Percentiles rank a stretch among this genome's conserved stretches.
These are phyloP conservation scores for Goffeauzyma gilvescens DNA, from an alignment of 768 basidiomycete genomes.

Conservation along the genomic window DNA sequence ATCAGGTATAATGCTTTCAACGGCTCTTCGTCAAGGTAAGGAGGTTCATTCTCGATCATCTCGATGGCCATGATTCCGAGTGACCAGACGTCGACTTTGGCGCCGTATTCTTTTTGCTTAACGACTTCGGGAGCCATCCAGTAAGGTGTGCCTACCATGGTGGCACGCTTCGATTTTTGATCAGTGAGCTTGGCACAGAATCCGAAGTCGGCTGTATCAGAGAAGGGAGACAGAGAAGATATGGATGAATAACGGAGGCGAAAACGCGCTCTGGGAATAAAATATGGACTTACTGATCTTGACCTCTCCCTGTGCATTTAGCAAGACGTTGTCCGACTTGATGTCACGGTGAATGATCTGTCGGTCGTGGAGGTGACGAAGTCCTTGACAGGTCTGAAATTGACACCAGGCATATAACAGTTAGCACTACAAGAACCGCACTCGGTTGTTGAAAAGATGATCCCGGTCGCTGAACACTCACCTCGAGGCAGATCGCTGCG, in stretches of 20 bases:
- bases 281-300: conserved; percentile 67
- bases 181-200: conserved; percentile 92
- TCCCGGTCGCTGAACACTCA: too few relatives aligned
- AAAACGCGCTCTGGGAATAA: neutral
- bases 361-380: conserved; percentile 80
- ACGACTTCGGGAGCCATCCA: conserved; percentile 99
- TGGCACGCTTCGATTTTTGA: conserved; percentile 89
- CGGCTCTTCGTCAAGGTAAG: conserved; percentile 89
- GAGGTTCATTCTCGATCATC: conserved; percentile 97
- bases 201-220: conserved; percentile 68
- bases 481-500: conserved; percentile 75
- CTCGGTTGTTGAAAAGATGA: neutral
- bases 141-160: conserved; percentile 96
- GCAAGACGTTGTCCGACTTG: conserved; percentile 86
- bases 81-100: conserved; percentile 97
- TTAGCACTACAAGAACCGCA: neutral
- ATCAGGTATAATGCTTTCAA: conserved; percentile 93
- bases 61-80: conserved; percentile 77
- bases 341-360: conserved; percentile 94
- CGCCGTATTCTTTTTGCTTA: conserved; percentile 89
- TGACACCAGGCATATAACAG: neutral
- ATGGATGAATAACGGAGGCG: neutral
- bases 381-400: conserved; percentile 73
- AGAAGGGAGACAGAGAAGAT: neutral
- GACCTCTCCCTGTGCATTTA: conserved; percentile 77